Evolutionary conservation across 2,329 filamentous ascomycete species (phyloP), one percentile per base, ranked within the genome.

Genomic region (Rutstroemia sp.): DNA sequence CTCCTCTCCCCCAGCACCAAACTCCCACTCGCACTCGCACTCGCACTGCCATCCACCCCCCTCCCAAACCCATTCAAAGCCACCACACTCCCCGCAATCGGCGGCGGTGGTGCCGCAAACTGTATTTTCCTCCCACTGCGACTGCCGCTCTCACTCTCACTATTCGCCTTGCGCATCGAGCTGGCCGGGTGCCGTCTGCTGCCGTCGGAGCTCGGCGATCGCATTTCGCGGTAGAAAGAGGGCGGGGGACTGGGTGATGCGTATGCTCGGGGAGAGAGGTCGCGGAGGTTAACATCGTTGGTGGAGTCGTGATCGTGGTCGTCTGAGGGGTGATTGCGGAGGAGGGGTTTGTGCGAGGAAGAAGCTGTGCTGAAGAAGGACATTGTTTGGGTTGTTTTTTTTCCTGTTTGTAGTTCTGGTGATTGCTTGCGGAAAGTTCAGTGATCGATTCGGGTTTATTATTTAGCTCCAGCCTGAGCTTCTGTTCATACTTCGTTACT

Each of bases 81-180:
- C 25, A 63, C 14, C 19, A 65, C 58, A 27, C 60, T 65, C 25
- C 56, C 57, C 12, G 59, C 62, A 49, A 69, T 68, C 4, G 67
- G 67, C 3, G 66, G 64, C 1, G 67, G 66, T 1, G 67, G 67
- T 34, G 62, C 66, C 18, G 63, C 58, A 49, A 69, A 69, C 46
- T 65, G 64, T 48, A 67, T 66, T 47, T 48, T 64, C 27, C 61
- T 55, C 47, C 57, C 51, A 16, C 18, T 53, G n/a, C 5, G 25
- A 37, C 37, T 50, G 23, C 9, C 38, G 10, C 23, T 25, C 18
- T 12, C 53, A 25, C 30, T 34, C 4, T 9, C 30, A 4, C 10
- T 14, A 21, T 50, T 55, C 4, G 38, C 27, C 12, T 44, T 55
- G 38, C 53, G 39, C 39, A 18, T 19, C n/a, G 39, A 42, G 39